These are phyloP conservation scores for Peronospora farinosa DNA, from an alignment of 352 stramenopile genomes.

Conservation along the genomic window DNA sequence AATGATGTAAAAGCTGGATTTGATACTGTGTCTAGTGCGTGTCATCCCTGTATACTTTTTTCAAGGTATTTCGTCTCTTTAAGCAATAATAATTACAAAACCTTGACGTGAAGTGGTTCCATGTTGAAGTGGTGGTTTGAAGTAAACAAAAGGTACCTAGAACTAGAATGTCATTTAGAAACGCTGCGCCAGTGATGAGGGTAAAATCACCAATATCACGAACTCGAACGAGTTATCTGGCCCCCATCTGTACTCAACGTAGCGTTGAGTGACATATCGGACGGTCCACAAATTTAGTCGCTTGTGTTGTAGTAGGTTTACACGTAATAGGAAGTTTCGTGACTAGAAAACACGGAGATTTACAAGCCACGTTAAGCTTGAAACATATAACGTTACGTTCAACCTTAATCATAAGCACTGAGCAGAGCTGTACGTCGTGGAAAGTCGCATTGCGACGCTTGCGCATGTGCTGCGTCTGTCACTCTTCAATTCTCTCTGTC, in stretches of 20 bases:
- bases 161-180: constrained; percentile 5
- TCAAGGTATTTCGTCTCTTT: neutral
- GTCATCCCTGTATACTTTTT: neutral
- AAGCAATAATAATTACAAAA: neutral
- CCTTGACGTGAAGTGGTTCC: no score
- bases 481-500: constrained; percentile 23
- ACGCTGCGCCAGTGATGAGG: neutral
- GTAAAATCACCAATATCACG: constrained; percentile 11
- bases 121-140: no score
- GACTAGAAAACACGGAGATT: constrained; percentile 4
- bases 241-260: constrained; percentile 9
- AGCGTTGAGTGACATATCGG: constrained; percentile 17
- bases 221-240: constrained; percentile 12
- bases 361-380: constrained; percentile 5
- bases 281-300: constrained; percentile 26
- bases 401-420: neutral
- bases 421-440: constrained; percentile 3
- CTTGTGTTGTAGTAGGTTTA: constrained; percentile 10
- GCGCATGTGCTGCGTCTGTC: constrained; percentile 11
- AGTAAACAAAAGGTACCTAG: no score
- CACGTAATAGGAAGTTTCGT: constrained; percentile 14
- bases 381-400: constrained; percentile 21
- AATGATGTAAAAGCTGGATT: constrained; percentile 16
- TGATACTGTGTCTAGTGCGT: constrained; percentile 2
- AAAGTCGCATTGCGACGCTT: constrained; percentile 31